Evolutionary conservation across 345 rosid species (phyloP).

Genomic region (Barbarea vulgaris): DNA sequence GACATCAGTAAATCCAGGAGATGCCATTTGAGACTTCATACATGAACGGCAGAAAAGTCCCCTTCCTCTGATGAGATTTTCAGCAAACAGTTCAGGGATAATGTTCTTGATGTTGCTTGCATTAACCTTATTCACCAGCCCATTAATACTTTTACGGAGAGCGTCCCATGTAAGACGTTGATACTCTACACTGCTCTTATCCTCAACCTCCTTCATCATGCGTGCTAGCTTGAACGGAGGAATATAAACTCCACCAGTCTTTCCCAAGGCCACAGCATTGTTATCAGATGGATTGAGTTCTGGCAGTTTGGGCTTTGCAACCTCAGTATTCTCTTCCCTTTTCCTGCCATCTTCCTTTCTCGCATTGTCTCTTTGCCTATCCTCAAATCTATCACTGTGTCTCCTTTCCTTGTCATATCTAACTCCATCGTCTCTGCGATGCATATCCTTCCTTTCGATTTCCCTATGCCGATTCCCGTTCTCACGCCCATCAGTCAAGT

Average conservation of each 20-base stretch:
- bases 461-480: slow-evolving; percentile 36
- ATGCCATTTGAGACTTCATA: slow-evolving; percentile 98
- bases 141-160: slow-evolving; percentile 89
- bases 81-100: slow-evolving; percentile 80
- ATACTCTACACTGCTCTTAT: slow-evolving; percentile 79
- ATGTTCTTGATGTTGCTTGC: slow-evolving; percentile 86
- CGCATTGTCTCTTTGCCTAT: slow-evolving; percentile 39
- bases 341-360: slow-evolving; percentile 41
- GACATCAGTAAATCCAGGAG: slow-evolving; percentile 87
- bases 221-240: slow-evolving; percentile 88
- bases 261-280: slow-evolving; percentile 48
- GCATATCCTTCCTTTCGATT: slow-evolving; percentile 38
- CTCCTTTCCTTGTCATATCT: slow-evolving; percentile 39
- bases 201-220: slow-evolving; percentile 88
- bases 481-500: slow-evolving; percentile 30
- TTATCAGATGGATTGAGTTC: slow-evolving; percentile 49
- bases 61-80: slow-evolving; percentile 86
- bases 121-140: slow-evolving; percentile 86
- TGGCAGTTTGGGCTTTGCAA: slow-evolving; percentile 45
- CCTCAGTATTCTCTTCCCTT: slow-evolving; percentile 43
- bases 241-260: slow-evolving; percentile 83
- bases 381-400: slow-evolving; percentile 36
- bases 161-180: slow-evolving; percentile 97
- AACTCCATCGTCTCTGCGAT: slow-evolving; percentile 28
- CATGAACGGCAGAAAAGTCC: slow-evolving; percentile 91